These are phyloP conservation scores for Debaryomyces fabryi DNA, from an alignment of 1,139 yeast genomes.

Conservation along the genomic window DNA sequence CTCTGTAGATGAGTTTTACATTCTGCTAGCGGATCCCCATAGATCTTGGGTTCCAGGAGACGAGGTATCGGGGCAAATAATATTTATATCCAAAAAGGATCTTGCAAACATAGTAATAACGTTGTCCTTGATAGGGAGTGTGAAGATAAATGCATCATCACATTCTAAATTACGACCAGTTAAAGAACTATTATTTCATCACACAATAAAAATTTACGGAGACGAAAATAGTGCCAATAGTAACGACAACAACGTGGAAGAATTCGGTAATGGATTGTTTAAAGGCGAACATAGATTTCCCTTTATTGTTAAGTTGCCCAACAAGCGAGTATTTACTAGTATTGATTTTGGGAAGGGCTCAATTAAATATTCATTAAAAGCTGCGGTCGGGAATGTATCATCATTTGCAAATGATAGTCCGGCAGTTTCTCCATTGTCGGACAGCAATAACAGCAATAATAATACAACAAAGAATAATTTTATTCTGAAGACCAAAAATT, in stretches of 20 bases:
- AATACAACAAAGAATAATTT: conserved; percentile 9
- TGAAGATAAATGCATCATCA: conserved; percentile 55
- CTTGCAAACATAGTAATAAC: conserved; percentile 56
- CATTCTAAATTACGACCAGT: conserved; percentile 55
- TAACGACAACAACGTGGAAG: conserved; percentile 24
- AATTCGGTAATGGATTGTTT: conserved; percentile 51
- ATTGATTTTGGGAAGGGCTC: conserved; percentile 86
- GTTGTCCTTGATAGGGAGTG: conserved; percentile 56
- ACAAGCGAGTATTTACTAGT: conserved; percentile 69
- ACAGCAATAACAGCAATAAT: conserved; percentile 4
- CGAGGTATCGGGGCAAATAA: conserved; percentile 64
- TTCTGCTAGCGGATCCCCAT: conserved; percentile 73
- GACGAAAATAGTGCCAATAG: conserved; percentile 22
- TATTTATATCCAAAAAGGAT: conserved; percentile 57
- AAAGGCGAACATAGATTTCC: conserved; percentile 90
- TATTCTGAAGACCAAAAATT: conserved; percentile 23
- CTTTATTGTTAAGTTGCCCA: conserved; percentile 76
- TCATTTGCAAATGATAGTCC: conserved; percentile 1
- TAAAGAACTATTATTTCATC: conserved; percentile 60
- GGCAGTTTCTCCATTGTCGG: neutral
- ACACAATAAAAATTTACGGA: conserved; percentile 71
- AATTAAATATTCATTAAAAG: conserved; percentile 66
- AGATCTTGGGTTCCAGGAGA: conserved; percentile 69
- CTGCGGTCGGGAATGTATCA: conserved; percentile 47
- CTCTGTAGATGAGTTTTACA: conserved; percentile 64